Evolutionary conservation across 352 stramenopile genomes (phyloP).

Genomic region (Phytopythium ostracodes): DNA sequence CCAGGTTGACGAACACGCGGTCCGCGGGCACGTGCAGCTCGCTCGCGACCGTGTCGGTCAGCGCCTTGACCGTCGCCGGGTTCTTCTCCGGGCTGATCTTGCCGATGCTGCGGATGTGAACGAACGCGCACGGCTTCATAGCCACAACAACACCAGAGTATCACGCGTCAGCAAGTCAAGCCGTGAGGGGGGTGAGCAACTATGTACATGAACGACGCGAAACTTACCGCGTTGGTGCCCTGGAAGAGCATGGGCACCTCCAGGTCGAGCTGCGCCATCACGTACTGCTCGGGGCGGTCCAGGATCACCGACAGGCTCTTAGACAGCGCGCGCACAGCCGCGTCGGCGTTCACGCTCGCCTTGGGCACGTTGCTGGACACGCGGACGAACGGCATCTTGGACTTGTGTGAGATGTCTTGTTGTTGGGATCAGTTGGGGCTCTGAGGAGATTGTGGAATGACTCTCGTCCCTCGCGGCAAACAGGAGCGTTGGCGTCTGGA

Average conservation of each 20-base stretch:
- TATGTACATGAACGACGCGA: too few species aligned
- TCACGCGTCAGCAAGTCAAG: not conserved
- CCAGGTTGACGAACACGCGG: constrained; percentile 12
- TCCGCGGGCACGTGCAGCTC: constrained; percentile 3
- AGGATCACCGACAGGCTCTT: constrained; percentile 34
- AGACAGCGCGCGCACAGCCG: constrained; percentile 25
- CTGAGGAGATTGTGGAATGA: not conserved
- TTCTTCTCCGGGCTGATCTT: constrained; percentile 10
- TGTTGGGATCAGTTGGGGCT: not conserved
- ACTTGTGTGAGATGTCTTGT: too few species aligned
- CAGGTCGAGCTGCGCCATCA: constrained; percentile 41
- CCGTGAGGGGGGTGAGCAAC: too few species aligned
- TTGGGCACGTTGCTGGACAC: constrained; percentile 39
- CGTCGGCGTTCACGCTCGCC: constrained; percentile 25
- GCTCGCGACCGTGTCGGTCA: constrained; percentile 9
- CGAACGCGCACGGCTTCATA: constrained; percentile 31
- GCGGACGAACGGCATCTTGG: constrained; percentile 36
- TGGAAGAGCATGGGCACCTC: constrained; percentile 31
- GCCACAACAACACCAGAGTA: not conserved
- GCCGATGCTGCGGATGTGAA: constrained; percentile 22
- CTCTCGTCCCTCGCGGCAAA: not conserved
- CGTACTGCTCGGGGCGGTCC: constrained; percentile 24
- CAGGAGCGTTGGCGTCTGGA: too few species aligned
- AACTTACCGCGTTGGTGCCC: constrained; percentile 21
- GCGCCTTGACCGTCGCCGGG: constrained; percentile 6